Evolutionary conservation across 1,284 basidiomycete species (phyloP).

Genomic region (Naganishia cerealis): DNA sequence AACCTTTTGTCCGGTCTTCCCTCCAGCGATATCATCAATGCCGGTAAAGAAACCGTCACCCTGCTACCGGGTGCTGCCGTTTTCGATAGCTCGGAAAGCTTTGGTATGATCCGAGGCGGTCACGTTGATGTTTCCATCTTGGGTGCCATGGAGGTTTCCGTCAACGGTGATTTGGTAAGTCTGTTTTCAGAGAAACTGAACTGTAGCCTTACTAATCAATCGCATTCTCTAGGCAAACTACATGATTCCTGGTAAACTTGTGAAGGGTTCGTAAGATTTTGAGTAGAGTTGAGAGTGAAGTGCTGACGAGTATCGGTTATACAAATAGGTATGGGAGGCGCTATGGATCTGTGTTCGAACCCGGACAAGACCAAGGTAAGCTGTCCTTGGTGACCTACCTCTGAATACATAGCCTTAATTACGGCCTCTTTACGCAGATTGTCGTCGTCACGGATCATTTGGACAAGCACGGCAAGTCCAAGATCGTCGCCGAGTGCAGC

Average conservation of each 20-base stretch:
- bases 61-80: slow-evolving; percentile 86
- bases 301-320: not conserved
- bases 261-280: slow-evolving; percentile 60
- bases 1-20: too few species aligned
- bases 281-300: not conserved
- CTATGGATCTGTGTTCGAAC: slow-evolving; percentile 93
- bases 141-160: slow-evolving; percentile 87
- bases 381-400: not conserved
- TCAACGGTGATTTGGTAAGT: slow-evolving; percentile 73
- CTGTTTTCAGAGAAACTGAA: too few species aligned
- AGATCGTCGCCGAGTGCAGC: slow-evolving; percentile 77
- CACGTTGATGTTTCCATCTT: slow-evolving; percentile 92
- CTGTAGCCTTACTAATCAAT: slow-evolving; percentile 45
- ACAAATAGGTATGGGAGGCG: slow-evolving; percentile 74
- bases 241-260: slow-evolving; percentile 92
- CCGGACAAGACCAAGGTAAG: slow-evolving; percentile 70
- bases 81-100: slow-evolving; percentile 66
- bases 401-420: not conserved
- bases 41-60: slow-evolving; percentile 93
- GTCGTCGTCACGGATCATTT: slow-evolving; percentile 86
- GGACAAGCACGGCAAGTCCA: slow-evolving; percentile 82
- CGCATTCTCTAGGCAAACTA: slow-evolving; percentile 68
- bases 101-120: slow-evolving; percentile 93
- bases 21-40: slow-evolving; percentile 81
- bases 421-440: slow-evolving; percentile 11